Conservation (phyloP, 2,329 filamentous ascomycete genomes). For the Aaosphaeria arxii region DNA sequence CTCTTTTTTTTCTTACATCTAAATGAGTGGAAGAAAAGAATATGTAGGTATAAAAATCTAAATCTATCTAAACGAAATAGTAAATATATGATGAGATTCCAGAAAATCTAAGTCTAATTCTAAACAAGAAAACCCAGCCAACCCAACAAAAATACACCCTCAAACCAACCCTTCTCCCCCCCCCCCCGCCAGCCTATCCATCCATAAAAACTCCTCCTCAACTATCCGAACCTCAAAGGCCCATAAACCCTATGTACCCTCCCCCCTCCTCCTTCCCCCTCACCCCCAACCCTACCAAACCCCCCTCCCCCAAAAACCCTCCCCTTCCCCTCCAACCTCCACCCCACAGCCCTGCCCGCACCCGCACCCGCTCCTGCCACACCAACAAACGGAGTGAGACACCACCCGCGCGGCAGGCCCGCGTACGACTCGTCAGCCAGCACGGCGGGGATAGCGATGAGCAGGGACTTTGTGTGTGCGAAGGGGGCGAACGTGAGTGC, state of each 20-base stretch:
- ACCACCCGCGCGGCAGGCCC: slow-evolving; percentile 31
- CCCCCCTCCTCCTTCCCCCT: slow-evolving; percentile 3
- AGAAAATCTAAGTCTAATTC: too few relatives aligned
- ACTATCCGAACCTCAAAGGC: slow-evolving; percentile 1
- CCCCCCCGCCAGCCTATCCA: too few relatives aligned
- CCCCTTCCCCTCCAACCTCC: slow-evolving; percentile 40
- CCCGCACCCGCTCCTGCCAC: slow-evolving; percentile 5
- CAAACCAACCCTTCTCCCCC: too few relatives aligned
- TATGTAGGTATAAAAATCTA: too few relatives aligned
- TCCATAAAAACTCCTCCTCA: neutral
- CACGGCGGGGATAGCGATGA: slow-evolving; percentile 27
- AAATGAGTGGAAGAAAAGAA: too few relatives aligned
- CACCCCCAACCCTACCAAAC: slow-evolving; percentile 8
- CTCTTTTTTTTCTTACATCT: too few relatives aligned
- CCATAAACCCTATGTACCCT: slow-evolving; percentile 23
- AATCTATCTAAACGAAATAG: too few relatives aligned
- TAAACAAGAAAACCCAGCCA: too few relatives aligned
- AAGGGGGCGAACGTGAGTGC: slow-evolving; percentile 33
- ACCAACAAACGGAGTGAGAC: slow-evolving; percentile 31
- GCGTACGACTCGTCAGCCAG: slow-evolving; percentile 19
- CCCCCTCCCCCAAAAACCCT: slow-evolving; percentile 37
- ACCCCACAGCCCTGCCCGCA: slow-evolving; percentile 22
- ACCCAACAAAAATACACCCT: too few relatives aligned
- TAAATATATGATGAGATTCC: too few relatives aligned
- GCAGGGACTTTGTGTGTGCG: slow-evolving; percentile 24